Evolutionary conservation across 352 stramenopile species (phyloP).

Genomic region (Phytophthora pini): DNA sequence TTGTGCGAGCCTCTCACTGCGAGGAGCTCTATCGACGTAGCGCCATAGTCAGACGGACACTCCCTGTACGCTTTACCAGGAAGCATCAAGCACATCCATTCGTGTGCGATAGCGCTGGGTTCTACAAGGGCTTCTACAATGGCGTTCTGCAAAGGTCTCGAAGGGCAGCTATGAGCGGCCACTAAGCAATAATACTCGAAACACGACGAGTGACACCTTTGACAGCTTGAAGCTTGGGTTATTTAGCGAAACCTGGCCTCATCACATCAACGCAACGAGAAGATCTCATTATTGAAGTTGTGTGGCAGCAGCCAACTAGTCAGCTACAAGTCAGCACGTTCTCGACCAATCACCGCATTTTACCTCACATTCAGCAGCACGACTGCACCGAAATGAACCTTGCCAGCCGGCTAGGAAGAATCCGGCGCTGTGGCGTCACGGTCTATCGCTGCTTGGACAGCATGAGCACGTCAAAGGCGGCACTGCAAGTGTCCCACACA

Average conservation of each 20-base stretch:
- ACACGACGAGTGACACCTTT: constrained; percentile 1
- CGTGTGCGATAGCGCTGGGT: background rate
- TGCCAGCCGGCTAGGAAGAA: background rate
- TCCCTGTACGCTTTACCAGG: background rate
- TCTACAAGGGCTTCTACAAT: background rate
- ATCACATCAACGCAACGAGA: background rate
- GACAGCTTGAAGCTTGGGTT: constrained; percentile 2
- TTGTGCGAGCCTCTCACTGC: too few relatives aligned
- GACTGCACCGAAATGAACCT: too few relatives aligned
- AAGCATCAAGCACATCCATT: background rate
- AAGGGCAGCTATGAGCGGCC: too few relatives aligned
- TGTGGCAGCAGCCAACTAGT: constrained; percentile 20
- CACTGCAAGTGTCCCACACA: constrained; percentile 15
- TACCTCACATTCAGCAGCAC: constrained; percentile 10
- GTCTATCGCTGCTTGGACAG: constrained; percentile 7
- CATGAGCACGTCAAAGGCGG: background rate
- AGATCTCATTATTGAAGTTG: constrained; percentile 23
- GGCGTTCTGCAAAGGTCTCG: background rate
- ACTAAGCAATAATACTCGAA: background rate
- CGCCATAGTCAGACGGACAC: background rate
- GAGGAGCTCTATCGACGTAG: too few relatives aligned
- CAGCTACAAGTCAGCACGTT: constrained; percentile 9
- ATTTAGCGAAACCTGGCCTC: background rate
- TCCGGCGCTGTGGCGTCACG: background rate
- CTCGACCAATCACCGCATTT: constrained; percentile 11